Conservation (phyloP, 345 rosid species). For the Bruguiera gymnorhiza region DNA sequence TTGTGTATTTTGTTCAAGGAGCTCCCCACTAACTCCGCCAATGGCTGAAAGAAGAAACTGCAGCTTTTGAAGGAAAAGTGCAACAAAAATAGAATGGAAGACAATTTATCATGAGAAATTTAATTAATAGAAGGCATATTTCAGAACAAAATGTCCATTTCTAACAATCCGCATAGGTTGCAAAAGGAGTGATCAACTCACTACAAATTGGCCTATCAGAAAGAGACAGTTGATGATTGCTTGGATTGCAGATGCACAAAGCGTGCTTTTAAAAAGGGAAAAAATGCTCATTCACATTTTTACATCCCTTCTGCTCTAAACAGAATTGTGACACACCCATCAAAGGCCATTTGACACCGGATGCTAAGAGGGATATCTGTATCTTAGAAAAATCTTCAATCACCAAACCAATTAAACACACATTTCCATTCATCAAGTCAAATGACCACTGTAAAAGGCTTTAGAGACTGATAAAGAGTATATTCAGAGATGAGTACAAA, state of each 20-base stretch:
- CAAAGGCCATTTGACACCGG: neutral
- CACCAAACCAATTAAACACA: neutral
- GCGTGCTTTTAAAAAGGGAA: neutral
- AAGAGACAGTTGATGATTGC: neutral
- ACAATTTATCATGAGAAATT: neutral
- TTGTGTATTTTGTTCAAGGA: conserved; percentile 58
- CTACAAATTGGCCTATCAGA: neutral
- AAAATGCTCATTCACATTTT: neutral
- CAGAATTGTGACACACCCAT: neutral
- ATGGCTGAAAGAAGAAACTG: conserved; percentile 38
- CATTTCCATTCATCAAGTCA: neutral
- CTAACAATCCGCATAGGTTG: neutral
- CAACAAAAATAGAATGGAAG: neutral
- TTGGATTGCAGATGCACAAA: neutral
- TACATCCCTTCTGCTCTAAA: neutral
- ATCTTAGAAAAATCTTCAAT: neutral
- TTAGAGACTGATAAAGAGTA: neutral
- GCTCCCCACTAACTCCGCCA: conserved; percentile 48
- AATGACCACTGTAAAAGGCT: neutral
- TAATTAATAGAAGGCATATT: too few species aligned
- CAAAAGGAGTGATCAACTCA: neutral
- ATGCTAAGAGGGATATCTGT: neutral
- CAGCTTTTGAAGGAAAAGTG: conserved; percentile 4
- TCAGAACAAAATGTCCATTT: too few species aligned
- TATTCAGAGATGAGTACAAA: neutral